Conservation (phyloP, 805 yeast species). For the Saccharomycopsis olivae region DNA sequence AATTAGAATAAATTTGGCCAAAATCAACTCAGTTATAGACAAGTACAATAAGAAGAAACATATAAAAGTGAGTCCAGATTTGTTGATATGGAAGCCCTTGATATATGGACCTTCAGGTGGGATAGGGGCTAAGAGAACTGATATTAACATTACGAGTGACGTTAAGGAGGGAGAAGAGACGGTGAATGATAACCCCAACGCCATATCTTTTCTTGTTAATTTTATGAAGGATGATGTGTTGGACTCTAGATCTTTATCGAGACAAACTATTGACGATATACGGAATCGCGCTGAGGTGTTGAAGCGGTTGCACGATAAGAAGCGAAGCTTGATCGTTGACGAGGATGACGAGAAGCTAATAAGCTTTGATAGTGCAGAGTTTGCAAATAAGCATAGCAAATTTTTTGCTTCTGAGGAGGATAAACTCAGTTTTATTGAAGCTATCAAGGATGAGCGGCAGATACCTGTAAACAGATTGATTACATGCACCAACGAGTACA, state of each 20-base stretch:
- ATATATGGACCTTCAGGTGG: conserved; percentile 84
- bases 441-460: neutral
- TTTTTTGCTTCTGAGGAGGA: conserved; percentile 1
- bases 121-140: conserved; percentile 40
- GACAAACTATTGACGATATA: conserved; percentile 41
- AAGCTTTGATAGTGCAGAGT: conserved; percentile 17
- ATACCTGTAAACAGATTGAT: neutral
- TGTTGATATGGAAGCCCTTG: conserved; percentile 71
- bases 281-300: conserved; percentile 22
- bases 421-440: neutral
- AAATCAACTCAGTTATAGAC: conserved; percentile 31
- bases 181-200: conserved; percentile 20
- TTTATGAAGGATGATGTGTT: conserved; percentile 60
- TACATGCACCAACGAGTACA: neutral
- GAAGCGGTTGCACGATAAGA: conserved; percentile 20
- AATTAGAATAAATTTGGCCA: conserved; percentile 37
- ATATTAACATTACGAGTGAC: conserved; percentile 18
- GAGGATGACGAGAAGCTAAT: conserved; percentile 21
- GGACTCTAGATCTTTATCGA: conserved; percentile 51
- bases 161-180: conserved; percentile 27
- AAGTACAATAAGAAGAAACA: conserved; percentile 48
- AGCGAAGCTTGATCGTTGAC: conserved; percentile 22
- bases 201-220: conserved; percentile 45
- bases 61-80: conserved; percentile 37
- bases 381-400: neutral